These are phyloP conservation scores for Dorcoceras hygrometricum DNA, from an alignment of 257 asterid genomes.

Conservation along the genomic window DNA sequence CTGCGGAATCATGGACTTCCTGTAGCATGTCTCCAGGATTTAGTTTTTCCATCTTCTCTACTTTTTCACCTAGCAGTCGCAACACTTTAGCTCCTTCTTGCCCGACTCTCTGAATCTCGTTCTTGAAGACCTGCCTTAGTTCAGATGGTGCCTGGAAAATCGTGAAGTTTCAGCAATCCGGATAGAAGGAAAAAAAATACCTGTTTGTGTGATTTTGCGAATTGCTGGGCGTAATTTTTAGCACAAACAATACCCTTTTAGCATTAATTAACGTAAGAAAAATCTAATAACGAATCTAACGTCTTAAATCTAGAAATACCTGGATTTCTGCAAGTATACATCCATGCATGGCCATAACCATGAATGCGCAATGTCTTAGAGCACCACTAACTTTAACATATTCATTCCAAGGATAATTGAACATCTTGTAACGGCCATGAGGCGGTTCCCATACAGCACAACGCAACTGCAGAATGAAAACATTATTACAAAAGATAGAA, in stretches of 20 bases:
- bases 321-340: constrained; percentile 93
- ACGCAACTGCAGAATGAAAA: constrained; percentile 44
- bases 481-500: neutral
- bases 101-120: constrained; percentile 72
- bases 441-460: constrained; percentile 99
- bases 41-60: constrained; percentile 90
- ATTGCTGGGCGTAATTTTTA: no score
- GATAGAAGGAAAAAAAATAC: neutral
- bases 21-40: constrained; percentile 55
- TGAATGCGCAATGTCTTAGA: constrained; percentile 90
- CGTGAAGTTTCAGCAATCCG: neutral
- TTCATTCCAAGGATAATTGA: constrained; percentile 80
- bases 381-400: constrained; percentile 94
- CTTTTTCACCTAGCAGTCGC: constrained; percentile 69
- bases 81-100: constrained; percentile 79
- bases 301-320: constrained; percentile 59
- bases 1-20: constrained; percentile 86
- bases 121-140: constrained; percentile 61
- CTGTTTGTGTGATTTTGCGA: no score
- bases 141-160: constrained; percentile 70
- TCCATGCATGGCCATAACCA: constrained; percentile 98
- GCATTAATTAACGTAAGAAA: neutral
- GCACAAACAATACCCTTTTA: no score
- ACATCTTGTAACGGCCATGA: constrained; percentile 95
- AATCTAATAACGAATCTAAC: neutral